Base-by-base conservation (phyloP, 1,284 basidiomycete species). In the Malassezia globosa region DNA sequence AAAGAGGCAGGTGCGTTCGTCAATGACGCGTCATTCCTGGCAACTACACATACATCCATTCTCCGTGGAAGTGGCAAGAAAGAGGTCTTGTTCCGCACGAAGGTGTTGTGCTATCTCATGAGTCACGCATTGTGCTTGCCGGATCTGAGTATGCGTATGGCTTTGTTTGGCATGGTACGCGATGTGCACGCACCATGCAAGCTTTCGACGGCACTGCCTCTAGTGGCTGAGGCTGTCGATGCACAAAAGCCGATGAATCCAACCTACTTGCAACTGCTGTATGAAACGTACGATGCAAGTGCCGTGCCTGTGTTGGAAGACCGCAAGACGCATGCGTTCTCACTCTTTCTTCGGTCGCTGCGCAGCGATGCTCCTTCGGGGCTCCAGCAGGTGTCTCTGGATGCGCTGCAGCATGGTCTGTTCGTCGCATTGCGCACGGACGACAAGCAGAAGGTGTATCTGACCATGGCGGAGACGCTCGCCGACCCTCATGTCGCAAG, bases 81-180 rank as follows among this genome's bases (percentile, higher is more conserved):
- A 64, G 78, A 80, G 40, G 64, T 60, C 16, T 54, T 45, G 16
- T 82, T 83, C 72, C 86, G 83, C 62, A 80, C 81, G 54, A 79
- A 81, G 10, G 75, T 89, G 38, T 66, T 87, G 29, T 87, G 83
- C 66, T 92, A 79, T 72, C 71, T 95, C 1, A 73, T 86, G 13
- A 92, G 89, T 2, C 92, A 96, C 69, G 76, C 83, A 41, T 77
- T 80, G 29, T 79, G 79, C 5, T 80, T 84, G 64, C 73, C 76
- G 4, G 69, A 79, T 5, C 69, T 77, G 4, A 52, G 64, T 0
- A 76, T 79, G 27, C 80, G 81, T 46, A 69, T 79, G 11, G 71
- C 74, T 7, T 72, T 95, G 1, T 75, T 95, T 21, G 74, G 73
- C 34, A 77, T 79, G 19, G 67, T 88, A 6, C 74, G 76, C 37